Base-by-base conservation (phyloP, 305 asterid species). In the Petunia hybrid region DNA sequence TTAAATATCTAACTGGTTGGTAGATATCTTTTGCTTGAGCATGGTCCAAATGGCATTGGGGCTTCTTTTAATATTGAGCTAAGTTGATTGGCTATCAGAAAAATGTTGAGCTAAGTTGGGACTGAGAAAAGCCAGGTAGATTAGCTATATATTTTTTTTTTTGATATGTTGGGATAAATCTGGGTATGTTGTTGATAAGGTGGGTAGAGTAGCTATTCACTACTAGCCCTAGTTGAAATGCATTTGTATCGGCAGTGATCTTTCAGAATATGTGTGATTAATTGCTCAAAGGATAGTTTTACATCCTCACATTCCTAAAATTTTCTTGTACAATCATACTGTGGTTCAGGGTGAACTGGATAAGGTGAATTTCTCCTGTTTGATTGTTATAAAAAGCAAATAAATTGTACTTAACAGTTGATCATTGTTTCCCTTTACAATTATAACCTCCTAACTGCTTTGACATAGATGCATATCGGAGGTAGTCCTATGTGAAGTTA, bases 181-280 rank as follows among this genome's bases (percentile, higher is more conserved):
- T 22, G 31, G 31, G 31, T 22, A 22, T 22, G 31, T 22, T 22
- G 31, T 22, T 22, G 31, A 22, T 22, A 22, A 22, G 31, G 31
- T 22, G 31, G 31, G 31, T 22, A 22, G 31, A 22, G 31, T 22
- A 65, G 5, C 31, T 6, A 40, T 66, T 66, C 31, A 66, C 48
- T 13, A 13, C 8, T 40, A 13, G 10, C 51, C 48, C 16, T 65
- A 39, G 48, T 65, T 40, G 73, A 65, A 13, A 12, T 39, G 73
- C 73, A 2, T 39, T 13, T 65, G 10, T 65, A 13, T 40, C 48
- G 6, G 71, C n/a, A 65, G 43, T 39, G 42, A 65, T 65, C 73
- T 40, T 62, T 63, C 45, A 63, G 69, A 62, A 36, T 63, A 16
- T n/a, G 38, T 63, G 45, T 65, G 73, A 39, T 40, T 35, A 65